phyloP scores from a whole-genome alignment of 495 filamentous ascomycete species.

The Cenococcum geophilum region DNA sequence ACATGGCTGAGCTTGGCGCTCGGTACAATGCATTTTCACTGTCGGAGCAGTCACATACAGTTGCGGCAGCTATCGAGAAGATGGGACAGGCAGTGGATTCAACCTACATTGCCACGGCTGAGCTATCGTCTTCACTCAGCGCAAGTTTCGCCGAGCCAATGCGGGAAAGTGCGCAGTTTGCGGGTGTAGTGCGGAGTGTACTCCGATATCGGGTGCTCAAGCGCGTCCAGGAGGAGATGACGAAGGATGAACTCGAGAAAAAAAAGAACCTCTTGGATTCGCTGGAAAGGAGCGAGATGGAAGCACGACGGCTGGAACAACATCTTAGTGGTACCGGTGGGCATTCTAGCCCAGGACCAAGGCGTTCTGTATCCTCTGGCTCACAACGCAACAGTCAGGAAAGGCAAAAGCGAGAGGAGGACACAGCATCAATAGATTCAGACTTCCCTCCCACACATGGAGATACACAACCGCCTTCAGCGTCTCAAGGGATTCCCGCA shows the following conservation, averaged over 20 bases:
- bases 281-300: slow-evolving; percentile 80
- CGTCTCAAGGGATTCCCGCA: slow-evolving; percentile 43
- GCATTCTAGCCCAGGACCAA: slow-evolving; percentile 35
- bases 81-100: slow-evolving; percentile 92
- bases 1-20: slow-evolving; percentile 86
- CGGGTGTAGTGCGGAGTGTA: slow-evolving; percentile 83
- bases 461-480: slow-evolving; percentile 57
- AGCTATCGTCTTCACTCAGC: slow-evolving; percentile 73
- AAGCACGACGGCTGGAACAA: slow-evolving; percentile 86
- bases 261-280: slow-evolving; percentile 73
- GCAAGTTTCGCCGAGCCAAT: slow-evolving; percentile 94
- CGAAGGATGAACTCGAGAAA: slow-evolving; percentile 76
- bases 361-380: slow-evolving; percentile 59
- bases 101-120: slow-evolving; percentile 92
- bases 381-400: slow-evolving; percentile 39
- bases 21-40: slow-evolving; percentile 96
- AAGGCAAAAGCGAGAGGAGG: slow-evolving; percentile 48
- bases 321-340: slow-evolving; percentile 67
- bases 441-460: slow-evolving; percentile 90
- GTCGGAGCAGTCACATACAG: slow-evolving; percentile 77
- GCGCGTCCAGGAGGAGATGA: slow-evolving; percentile 95
- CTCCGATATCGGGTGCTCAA: slow-evolving; percentile 85
- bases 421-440: slow-evolving; percentile 81
- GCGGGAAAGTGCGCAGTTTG: slow-evolving; percentile 94
- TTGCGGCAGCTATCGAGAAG: slow-evolving; percentile 90